Percentiles rank a stretch among this genome's conserved stretches.
These are phyloP conservation scores for Ustilago hordei DNA, from an alignment of 1,284 basidiomycete species.

Conservation along the genomic window DNA sequence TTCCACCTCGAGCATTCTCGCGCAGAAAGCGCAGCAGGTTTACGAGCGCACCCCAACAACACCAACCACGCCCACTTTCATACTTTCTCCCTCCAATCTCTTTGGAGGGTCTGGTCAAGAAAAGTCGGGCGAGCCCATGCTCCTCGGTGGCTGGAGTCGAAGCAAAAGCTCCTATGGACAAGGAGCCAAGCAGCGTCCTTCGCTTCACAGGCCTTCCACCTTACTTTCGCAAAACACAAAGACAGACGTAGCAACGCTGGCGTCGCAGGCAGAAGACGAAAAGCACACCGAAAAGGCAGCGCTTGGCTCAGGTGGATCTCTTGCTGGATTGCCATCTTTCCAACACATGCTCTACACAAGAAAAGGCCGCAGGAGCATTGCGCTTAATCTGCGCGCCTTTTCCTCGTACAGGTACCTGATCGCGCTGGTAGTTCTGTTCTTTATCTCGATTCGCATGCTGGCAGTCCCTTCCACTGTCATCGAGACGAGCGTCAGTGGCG, in stretches of 20 bases:
- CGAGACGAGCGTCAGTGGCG: constrained; percentile 33
- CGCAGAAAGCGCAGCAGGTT: neutral
- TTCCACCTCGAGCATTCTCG: neutral
- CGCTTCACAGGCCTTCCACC: constrained; percentile 18
- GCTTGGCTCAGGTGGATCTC: neutral
- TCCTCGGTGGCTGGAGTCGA: constrained; percentile 31
- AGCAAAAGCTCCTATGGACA: constrained; percentile 14
- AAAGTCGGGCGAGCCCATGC: constrained; percentile 25
- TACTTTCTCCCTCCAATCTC: constrained; percentile 9
- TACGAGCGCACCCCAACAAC: constrained; percentile 21
- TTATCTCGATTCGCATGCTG: constrained; percentile 17
- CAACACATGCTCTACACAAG: constrained; percentile 23
- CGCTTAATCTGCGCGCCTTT: constrained; percentile 3
- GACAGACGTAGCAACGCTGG: constrained; percentile 28
- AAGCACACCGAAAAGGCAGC: constrained; percentile 1
- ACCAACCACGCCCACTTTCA: constrained; percentile 25
- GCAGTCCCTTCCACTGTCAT: constrained; percentile 7
- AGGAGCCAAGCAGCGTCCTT: constrained; percentile 28
- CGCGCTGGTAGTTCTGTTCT: constrained; percentile 15
- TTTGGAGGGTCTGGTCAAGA: constrained; percentile 3
- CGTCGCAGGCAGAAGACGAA: constrained; percentile 2
- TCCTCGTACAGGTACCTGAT: constrained; percentile 19
- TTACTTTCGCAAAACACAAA: constrained; percentile 26
- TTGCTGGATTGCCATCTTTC: constrained; percentile 14
- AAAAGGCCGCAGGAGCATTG: constrained; percentile 22